Percentiles rank a stretch among this genome's conserved stretches.
phyloP scores from a whole-genome alignment of 225 moss, liverwort and hornwort species.

The Anthoceros angustus region DNA sequence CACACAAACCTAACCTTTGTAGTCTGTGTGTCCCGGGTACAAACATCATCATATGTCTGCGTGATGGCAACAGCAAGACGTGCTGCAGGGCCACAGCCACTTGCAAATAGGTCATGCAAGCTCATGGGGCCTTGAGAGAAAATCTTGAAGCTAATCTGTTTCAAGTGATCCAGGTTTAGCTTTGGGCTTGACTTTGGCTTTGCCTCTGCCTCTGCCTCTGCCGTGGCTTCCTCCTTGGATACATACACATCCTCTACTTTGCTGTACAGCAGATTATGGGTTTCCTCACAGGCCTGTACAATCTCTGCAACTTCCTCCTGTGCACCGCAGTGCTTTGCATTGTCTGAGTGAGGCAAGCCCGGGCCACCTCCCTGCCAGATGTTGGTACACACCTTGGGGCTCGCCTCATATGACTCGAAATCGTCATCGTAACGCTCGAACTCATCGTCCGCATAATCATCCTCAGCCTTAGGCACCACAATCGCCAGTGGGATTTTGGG shows the following conservation, averaged over 20 bases:
- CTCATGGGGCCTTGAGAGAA: slow-evolving; percentile 6
- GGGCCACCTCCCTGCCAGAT: not conserved
- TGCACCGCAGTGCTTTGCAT: not conserved
- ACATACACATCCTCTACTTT: too few species aligned
- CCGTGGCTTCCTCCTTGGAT: not conserved
- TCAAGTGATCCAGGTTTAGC: not conserved
- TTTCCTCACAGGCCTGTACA: too few species aligned
- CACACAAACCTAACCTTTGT: not conserved
- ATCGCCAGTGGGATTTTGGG: not conserved
- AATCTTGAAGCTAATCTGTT: slow-evolving; percentile 4
- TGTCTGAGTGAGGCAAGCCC: not conserved
- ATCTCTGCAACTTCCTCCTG: too few species aligned
- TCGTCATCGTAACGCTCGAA: slow-evolving; percentile 15
- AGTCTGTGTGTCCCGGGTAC: not conserved
- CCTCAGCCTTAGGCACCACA: not conserved
- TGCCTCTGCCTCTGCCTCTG: not conserved
- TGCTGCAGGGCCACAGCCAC: slow-evolving; percentile 9
- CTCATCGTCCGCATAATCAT: slow-evolving; percentile 14
- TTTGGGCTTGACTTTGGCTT: too few species aligned
- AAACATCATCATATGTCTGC: slow-evolving; percentile 5
- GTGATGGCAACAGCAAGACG: not conserved
- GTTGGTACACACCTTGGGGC: not conserved
- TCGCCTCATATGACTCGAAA: slow-evolving; percentile 7
- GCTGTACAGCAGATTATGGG: too few species aligned
- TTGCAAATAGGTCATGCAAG: slow-evolving; percentile 7